A percentile compares a stretch with the other conserved stretches of the same genome.
Evolutionary conservation across 176 grass and related monocot species (phyloP).

Genomic region (Triticum monococcum): DNA sequence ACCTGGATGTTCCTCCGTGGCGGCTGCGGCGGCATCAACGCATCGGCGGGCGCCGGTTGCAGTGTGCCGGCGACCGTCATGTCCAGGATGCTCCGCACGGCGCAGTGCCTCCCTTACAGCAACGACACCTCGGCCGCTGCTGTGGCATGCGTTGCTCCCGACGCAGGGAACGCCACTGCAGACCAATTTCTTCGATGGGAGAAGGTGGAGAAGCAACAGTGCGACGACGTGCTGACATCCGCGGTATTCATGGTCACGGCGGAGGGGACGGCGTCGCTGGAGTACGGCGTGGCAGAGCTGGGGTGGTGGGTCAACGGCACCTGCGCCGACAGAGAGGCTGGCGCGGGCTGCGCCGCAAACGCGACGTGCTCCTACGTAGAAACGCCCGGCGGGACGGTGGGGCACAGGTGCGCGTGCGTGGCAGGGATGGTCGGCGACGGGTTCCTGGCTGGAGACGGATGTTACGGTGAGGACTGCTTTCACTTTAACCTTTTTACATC

Average conservation of each 20-base stretch:
- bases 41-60: neutral
- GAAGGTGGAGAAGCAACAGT: neutral
- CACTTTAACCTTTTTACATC: neutral
- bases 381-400: neutral
- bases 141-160: constrained; percentile 4
- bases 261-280: neutral
- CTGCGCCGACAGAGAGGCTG: neutral
- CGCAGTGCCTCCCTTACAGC: neutral
- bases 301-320: constrained; percentile 62
- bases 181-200: neutral
- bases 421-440: constrained; percentile 49
- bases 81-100: neutral
- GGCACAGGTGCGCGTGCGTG: constrained; percentile 30
- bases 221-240: constrained; percentile 26
- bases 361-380: constrained; percentile 18
- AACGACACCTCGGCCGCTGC: neutral
- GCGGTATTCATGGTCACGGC: neutral
- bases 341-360: constrained; percentile 3
- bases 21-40: neutral
- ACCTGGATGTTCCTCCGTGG: constrained; percentile 1
- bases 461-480: constrained; percentile 32
- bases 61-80: neutral
- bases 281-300: constrained; percentile 35
- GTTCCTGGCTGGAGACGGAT: constrained; percentile 48
- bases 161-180: neutral